A percentile compares a stretch with the other conserved stretches of the same genome.
phyloP scores from a whole-genome alignment of 2,329 filamentous ascomycete genomes.

The Zarea fungicola region DNA sequence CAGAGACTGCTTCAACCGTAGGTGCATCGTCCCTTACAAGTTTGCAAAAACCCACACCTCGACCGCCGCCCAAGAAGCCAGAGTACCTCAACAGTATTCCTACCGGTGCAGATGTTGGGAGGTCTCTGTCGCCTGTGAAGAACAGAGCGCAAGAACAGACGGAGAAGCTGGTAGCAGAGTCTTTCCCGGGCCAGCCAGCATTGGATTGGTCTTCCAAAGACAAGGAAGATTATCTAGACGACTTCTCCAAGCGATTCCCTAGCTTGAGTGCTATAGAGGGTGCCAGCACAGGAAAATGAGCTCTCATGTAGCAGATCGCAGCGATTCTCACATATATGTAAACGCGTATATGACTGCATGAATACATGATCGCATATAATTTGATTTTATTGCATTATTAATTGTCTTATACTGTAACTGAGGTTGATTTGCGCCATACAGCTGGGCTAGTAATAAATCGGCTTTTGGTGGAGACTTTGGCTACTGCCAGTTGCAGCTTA shows the following conservation, averaged over 20 bases:
- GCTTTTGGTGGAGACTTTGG: neutral
- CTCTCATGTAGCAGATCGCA: neutral
- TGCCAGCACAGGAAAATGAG: neutral
- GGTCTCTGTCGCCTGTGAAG: slow-evolving; percentile 42
- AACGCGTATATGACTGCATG: slow-evolving; percentile 4
- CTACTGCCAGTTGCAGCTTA: slow-evolving; percentile 19
- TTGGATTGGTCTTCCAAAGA: slow-evolving; percentile 53
- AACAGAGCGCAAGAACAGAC: slow-evolving; percentile 21
- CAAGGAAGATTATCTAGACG: slow-evolving; percentile 58
- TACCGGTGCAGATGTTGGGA: slow-evolving; percentile 28
- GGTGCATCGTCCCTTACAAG: slow-evolving; percentile 21
- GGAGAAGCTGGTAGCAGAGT: slow-evolving; percentile 39
- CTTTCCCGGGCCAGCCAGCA: slow-evolving; percentile 43
- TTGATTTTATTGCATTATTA: slow-evolving; percentile 6
- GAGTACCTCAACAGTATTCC: slow-evolving; percentile 53
- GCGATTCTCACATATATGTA: neutral
- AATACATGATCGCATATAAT: neutral
- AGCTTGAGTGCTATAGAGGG: slow-evolving; percentile 73
- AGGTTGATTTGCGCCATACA: neutral
- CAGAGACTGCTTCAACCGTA: slow-evolving; percentile 15
- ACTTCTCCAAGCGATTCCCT: slow-evolving; percentile 83
- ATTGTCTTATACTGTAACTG: neutral
- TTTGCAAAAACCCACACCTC: slow-evolving; percentile 33
- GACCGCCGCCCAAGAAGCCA: slow-evolving; percentile 55
- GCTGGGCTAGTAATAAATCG: neutral